Conservation (phyloP, 192 early-diverging fungal species). For the Linnemannia hyalina region DNA sequence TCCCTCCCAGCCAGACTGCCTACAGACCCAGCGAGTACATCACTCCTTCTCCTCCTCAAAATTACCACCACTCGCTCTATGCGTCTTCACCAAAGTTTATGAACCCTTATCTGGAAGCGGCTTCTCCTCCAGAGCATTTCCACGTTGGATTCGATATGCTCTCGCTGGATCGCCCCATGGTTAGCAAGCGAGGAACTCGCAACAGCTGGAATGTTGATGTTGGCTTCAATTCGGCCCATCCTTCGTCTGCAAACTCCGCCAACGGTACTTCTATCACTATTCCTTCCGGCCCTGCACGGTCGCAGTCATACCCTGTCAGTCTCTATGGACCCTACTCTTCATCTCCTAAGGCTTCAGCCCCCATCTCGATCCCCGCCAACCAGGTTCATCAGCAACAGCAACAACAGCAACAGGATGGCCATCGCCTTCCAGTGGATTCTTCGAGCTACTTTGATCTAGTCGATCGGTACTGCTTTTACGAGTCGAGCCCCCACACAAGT, state of each 20-base stretch:
- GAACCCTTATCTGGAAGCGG: constrained; percentile 17
- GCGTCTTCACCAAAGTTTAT: constrained; percentile 51
- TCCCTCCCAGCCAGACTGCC: constrained; percentile 28
- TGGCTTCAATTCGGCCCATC: background rate
- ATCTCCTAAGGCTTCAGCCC: constrained; percentile 29
- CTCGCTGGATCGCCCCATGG: constrained; percentile 8
- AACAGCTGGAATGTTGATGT: constrained; percentile 37
- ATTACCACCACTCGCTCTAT: constrained; percentile 36
- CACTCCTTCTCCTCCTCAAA: constrained; percentile 19
- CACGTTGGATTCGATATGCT: constrained; percentile 30
- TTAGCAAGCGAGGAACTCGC: constrained; percentile 12
- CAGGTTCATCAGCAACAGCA: background rate
- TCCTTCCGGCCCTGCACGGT: background rate
- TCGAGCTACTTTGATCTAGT: constrained; percentile 66
- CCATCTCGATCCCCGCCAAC: constrained; percentile 50
- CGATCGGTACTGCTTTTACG: constrained; percentile 69
- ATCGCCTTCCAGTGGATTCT: constrained; percentile 57
- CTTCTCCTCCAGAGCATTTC: constrained; percentile 50
- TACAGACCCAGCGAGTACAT: constrained; percentile 52
- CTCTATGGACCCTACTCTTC: constrained; percentile 22
- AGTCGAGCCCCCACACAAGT: constrained; percentile 45
- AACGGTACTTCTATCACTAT: background rate
- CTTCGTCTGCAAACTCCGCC: background rate
- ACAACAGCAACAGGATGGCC: background rate
- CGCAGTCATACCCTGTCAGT: constrained; percentile 26